Percentiles rank a stretch among this genome's conserved stretches.
phyloP scores from a whole-genome alignment of 371 early-diverging fungal genomes.

The Mortierella sp. region DNA sequence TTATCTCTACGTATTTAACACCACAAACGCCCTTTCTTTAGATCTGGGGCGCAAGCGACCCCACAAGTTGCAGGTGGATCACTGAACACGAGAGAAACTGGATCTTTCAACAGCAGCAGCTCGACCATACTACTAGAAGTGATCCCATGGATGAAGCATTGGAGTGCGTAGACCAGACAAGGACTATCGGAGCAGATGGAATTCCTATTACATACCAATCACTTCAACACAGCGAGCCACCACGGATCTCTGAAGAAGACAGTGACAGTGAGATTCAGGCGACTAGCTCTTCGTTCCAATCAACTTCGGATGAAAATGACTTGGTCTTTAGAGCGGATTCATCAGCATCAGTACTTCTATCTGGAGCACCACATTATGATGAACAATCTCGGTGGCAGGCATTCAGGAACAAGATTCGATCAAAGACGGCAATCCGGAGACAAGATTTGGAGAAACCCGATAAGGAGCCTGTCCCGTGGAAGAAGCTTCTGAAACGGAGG shows the following conservation, averaged over 20 bases:
- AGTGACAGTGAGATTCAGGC: slow-evolving; percentile 5
- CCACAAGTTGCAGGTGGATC: slow-evolving; percentile 31
- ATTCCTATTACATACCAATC: slow-evolving; percentile 7
- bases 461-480: slow-evolving; percentile 34
- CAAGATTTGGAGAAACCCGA: background rate
- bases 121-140: slow-evolving; percentile 8
- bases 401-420: slow-evolving; percentile 31
- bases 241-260: background rate
- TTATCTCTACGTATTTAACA: background rate
- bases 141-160: background rate
- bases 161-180: background rate
- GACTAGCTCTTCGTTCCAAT: background rate
- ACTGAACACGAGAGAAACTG: slow-evolving; percentile 32
- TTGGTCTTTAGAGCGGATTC: background rate
- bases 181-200: background rate
- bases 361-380: background rate
- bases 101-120: slow-evolving; percentile 34
- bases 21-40: background rate
- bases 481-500: slow-evolving; percentile 18
- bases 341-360: background rate
- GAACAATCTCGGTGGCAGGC: slow-evolving; percentile 17
- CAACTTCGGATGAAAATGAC: background rate
- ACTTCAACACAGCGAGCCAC: background rate
- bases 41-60: slow-evolving; percentile 52
- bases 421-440: background rate